phyloP scores from a whole-genome alignment of 495 filamentous ascomycete genomes.

The Evernia prunastri region DNA sequence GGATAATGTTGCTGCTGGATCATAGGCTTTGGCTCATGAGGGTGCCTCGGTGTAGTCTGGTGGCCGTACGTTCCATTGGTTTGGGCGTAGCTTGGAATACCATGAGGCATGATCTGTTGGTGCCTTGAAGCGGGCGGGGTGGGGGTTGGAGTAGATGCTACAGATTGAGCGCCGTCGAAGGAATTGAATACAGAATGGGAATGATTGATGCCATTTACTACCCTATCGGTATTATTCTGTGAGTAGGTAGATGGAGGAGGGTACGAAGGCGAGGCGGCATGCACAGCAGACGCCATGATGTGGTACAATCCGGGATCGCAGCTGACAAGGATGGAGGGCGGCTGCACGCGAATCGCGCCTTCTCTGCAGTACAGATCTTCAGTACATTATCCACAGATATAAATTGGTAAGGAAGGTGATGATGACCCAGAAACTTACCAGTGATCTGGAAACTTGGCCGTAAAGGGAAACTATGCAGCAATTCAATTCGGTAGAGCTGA shows the following conservation, averaged over 20 bases:
- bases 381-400: neutral
- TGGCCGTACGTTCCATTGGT: conserved; percentile 33
- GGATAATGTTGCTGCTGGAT: conserved; percentile 43
- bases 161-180: conserved; percentile 46
- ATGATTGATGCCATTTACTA: conserved; percentile 36
- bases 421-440: neutral
- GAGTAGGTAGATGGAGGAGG: conserved; percentile 41
- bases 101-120: conserved; percentile 41
- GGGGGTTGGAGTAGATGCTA: conserved; percentile 49
- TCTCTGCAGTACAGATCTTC: neutral
- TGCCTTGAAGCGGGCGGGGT: conserved; percentile 46
- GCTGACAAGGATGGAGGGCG: conserved; percentile 18
- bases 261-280: conserved; percentile 35
- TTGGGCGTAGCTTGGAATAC: conserved; percentile 37
- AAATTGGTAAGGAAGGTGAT: neutral
- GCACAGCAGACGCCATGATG: conserved; percentile 37
- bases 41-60: conserved; percentile 38
- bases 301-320: conserved; percentile 16
- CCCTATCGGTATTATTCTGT: conserved; percentile 38
- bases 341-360: conserved; percentile 13
- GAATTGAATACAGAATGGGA: conserved; percentile 45
- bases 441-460: neutral
- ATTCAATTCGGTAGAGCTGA: conserved; percentile 16
- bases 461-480: neutral
- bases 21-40: conserved; percentile 46